phyloP scores from a whole-genome alignment of 1,139 yeast genomes.

The Pichia sp. region DNA sequence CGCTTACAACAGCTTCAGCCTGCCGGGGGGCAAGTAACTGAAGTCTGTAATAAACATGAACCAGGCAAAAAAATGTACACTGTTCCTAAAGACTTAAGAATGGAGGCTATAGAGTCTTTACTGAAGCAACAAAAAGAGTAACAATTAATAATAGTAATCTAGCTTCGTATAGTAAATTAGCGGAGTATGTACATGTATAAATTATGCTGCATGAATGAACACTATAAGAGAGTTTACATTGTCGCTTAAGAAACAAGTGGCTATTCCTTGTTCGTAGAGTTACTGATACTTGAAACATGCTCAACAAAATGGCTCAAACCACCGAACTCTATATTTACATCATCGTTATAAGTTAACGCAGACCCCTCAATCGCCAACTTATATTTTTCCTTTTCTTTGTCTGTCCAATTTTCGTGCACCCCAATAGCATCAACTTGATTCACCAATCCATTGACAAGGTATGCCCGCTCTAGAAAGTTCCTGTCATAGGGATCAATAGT shows the following conservation, averaged over 20 bases:
- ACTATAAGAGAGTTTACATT: not conserved
- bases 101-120: slow-evolving; percentile 5
- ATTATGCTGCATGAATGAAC: not conserved
- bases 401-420: slow-evolving; percentile 20
- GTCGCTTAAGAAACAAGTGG: not conserved
- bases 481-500: slow-evolving; percentile 25
- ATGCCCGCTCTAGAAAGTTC: slow-evolving; percentile 29
- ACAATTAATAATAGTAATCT: not conserved
- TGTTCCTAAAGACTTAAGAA: not conserved
- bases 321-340: slow-evolving; percentile 2
- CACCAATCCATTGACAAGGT: slow-evolving; percentile 27
- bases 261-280: not conserved
- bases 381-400: slow-evolving; percentile 17
- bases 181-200: not conserved
- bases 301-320: slow-evolving; percentile 6
- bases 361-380: not conserved
- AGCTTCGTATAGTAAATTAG: not conserved
- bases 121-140: not conserved
- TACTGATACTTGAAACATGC: not conserved
- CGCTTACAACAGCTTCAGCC: slow-evolving; percentile 18
- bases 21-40: not conserved
- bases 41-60: not conserved
- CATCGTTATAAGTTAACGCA: not conserved
- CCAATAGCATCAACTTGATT: slow-evolving; percentile 23
- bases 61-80: not conserved